Evolutionary conservation across 2,329 filamentous ascomycete genomes (phyloP), one percentile per base, ranked within the genome.

Genomic region (Trichoderma citrinoviride): DNA sequence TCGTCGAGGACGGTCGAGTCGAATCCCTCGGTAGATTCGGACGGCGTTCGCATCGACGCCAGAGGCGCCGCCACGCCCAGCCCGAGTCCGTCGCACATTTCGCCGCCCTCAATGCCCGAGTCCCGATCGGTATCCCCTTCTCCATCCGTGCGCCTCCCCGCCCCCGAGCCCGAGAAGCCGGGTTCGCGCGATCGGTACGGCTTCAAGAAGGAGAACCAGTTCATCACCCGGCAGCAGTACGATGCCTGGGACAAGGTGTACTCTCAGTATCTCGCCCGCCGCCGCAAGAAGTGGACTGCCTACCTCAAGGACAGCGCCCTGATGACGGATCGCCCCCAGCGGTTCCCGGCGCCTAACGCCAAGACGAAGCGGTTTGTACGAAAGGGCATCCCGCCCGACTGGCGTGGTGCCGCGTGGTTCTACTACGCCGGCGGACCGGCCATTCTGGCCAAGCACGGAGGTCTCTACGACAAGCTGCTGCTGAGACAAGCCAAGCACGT

Each of bases 331-430:
- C 80, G 86, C 4, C 93, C 92, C 1, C 87, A 85, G 43, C 85
- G 87, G 2, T 98, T 98, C 70, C 94, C 94, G 0, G 84, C 89
- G 1, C 90, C 88, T 61, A 91, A 88, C 56, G 86, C 88, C 52
- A 96, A 96, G 77, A 87, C 95, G 49, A 97, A 96, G 78, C 86
- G 93, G 19, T 97, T 95, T 74, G 86, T 97, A 55, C 88, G 93
- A 58, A 98, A 97, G 77, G 94, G 94, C 17, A 94, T 97, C 56
- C 94, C 94, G 3, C 92, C 93, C 0, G 92, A 97, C 69, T 96
- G 93, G 87, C 87, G 94, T 72, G 94, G 94, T n/a, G 90, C 91
- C 6, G 94, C 94, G 52, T 98, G 94, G 94, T 98, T 96, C 76
- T 97, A 91, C 79, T 98, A 97, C 74, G 92, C 93, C 12, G 92